Evolutionary conservation across 768 basidiomycete species (phyloP), one percentile per base, ranked within the genome.

Genomic region (Wakefieldia striispora): DNA sequence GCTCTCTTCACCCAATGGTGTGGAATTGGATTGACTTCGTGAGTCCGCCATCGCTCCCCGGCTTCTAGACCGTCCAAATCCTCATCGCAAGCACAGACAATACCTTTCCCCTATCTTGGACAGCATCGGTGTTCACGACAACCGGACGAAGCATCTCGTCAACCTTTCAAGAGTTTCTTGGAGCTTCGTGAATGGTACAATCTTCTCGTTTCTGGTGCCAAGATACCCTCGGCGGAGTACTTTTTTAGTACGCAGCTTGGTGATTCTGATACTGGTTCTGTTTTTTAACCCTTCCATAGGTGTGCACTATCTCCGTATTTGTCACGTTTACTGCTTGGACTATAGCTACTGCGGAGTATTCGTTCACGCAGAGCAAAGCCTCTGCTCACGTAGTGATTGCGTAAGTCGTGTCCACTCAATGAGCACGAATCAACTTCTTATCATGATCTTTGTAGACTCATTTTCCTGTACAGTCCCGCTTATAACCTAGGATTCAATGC

Each of bases 101-200:
- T 51, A 45, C 24, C 54, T 61, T 34, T 16, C 54, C 1, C 43
- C 43, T 2, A 29, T 61, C 20, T 36, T 61, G 6, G 60, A 59
- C 6, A 59, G 5, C 19, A 53, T 61, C 21, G 60, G 60, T 1
- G 42, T 61, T 20, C 61, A 62, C 19, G 49, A 56, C n/a, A 49
- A 63, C 20, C 51, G 31, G 11, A 56, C 45, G 16, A 62, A 61
- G 34, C 48, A 59, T 12, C 19, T 43, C 10, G 36, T 62, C 7
- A 61, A 56, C 12, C 20, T 62, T 20, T 23, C 51, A 3, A 56
- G 5, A 14, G n/a, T 7, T 31, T 48, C 35, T 5, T 62, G 60
- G 61, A 40, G 37, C 35, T 17, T 56, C 8, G 24, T 56, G 3
- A 60, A 31, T 8, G 27, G 33, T 19, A 51, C 27, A 19, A 16